Evolutionary conservation across 129 eudicot species (phyloP).

Genomic region (Chrysanthemum lavandulifolium): DNA sequence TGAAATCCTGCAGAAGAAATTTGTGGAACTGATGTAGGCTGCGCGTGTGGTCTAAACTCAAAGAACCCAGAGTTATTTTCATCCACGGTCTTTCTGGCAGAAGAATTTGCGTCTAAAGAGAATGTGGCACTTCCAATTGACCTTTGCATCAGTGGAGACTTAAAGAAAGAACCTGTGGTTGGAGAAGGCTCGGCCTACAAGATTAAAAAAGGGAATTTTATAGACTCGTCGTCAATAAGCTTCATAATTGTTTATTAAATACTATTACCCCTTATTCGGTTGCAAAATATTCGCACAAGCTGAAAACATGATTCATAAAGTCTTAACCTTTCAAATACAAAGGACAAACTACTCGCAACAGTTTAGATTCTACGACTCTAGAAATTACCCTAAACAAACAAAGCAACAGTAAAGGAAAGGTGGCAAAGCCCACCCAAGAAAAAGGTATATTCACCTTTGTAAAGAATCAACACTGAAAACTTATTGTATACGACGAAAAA

Average conservation of each 20-base stretch:
- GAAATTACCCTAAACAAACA: constrained; percentile 30
- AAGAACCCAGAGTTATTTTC: constrained; percentile 56
- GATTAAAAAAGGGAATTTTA: constrained; percentile 26
- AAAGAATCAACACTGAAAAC: constrained; percentile 50
- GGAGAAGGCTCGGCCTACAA: constrained; percentile 98
- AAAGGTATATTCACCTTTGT: constrained; percentile 45
- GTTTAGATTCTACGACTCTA: constrained; percentile 34
- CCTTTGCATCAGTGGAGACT: constrained; percentile 65
- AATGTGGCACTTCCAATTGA: constrained; percentile 43
- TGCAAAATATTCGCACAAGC: constrained; percentile 29
- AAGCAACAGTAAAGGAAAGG: constrained; percentile 28
- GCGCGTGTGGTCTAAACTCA: constrained; percentile 73
- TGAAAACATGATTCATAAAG: constrained; percentile 21
- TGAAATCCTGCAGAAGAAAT: constrained; percentile 47
- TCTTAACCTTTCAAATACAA: constrained; percentile 16
- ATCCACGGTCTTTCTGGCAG: constrained; percentile 35
- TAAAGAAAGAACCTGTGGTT: constrained; percentile 91
- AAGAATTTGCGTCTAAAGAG: constrained; percentile 40
- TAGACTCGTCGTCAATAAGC: constrained; percentile 32
- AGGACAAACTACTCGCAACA: constrained; percentile 9
- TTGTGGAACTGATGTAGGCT: constrained; percentile 47
- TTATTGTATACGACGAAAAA: constrained; percentile 22
- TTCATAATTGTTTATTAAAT: constrained; percentile 27
- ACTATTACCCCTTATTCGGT: constrained; percentile 38
- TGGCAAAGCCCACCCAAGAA: constrained; percentile 36